phyloP scores from a whole-genome alignment of 116 monocot species.

The Phalaenopsis hybrid region DNA sequence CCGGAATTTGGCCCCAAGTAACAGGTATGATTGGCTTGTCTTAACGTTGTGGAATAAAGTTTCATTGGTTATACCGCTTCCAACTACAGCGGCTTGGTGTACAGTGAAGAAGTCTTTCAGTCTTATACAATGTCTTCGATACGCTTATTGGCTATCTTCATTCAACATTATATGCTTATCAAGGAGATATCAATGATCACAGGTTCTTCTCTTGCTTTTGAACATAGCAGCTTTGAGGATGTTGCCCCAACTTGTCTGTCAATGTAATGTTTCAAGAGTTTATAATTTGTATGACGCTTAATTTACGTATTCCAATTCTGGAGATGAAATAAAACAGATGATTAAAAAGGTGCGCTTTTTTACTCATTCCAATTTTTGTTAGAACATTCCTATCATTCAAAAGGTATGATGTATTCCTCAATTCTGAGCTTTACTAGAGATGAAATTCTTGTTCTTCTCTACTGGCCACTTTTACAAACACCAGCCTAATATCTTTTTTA shows the following conservation, averaged over 20 bases:
- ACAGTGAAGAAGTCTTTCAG: neutral
- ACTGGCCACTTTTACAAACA: slow-evolving; percentile 1
- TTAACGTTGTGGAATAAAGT: neutral
- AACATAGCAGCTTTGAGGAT: slow-evolving; percentile 2
- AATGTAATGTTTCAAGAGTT: slow-evolving; percentile 1
- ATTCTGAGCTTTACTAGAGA: neutral
- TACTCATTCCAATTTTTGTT: neutral
- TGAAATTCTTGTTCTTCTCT: neutral
- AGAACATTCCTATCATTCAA: neutral
- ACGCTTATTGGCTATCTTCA: neutral
- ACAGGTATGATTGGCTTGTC: neutral
- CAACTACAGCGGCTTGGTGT: slow-evolving; percentile 5
- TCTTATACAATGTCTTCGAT: slow-evolving; percentile 1
- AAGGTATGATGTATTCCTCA: neutral
- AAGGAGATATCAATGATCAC: neutral
- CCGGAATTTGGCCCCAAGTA: neutral
- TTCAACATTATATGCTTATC: slow-evolving; percentile 2
- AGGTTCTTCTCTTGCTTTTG: neutral
- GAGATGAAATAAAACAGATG: neutral
- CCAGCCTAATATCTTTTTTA: neutral
- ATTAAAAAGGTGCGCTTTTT: neutral
- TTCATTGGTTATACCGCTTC: neutral
- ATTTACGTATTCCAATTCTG: slow-evolving; percentile 1
- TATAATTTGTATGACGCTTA: slow-evolving; percentile 4
- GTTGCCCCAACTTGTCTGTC: neutral